Evolutionary conservation across 169 alveolate genomes (phyloP), one percentile per base, ranked within the genome.

Genomic region (Plasmodium vivax): DNA sequence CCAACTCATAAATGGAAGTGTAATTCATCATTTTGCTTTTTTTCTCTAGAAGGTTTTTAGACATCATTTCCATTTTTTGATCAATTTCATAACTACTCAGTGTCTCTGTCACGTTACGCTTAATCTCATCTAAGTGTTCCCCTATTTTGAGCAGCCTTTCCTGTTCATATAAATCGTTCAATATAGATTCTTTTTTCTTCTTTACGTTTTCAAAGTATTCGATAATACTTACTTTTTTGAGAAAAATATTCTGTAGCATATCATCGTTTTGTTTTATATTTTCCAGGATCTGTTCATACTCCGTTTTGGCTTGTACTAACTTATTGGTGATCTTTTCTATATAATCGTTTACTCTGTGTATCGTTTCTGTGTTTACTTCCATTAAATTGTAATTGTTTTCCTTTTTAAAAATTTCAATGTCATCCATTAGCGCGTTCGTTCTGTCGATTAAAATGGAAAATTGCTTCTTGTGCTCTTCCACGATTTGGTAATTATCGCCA

Each of bases 341-440:
- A n/a, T 79, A 36, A 36, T 27, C 43, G 32, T 6, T 36, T 38
- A 41, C 36, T n/a, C 30, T 36, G 10, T 16, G 73, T 79, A 38
- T 38, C 30, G 32, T 41, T 14, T 79, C 84, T 79, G 54, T 41
- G 43, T 43, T 27, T 79, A 1, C 34, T 10, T 79, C 84, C 84
- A 79, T 79, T 41, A 79, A 36, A 79, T 79, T 79, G 30, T 32
- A 79, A 79, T 79, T 79, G 30, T 79, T 79, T 79, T 79, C 84
- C 51, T 38, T 79, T 30, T 27, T 34, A 12, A 79, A 30, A 3
- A 36, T 79, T 10, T 79, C 84, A 19, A 79, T 47, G 10, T 79
- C 84, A 30, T 41, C 7, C 84, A 79, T 19, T 41, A 79, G 56
- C 12, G 27, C 12, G 19, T 79, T 1, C 51, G 68, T 38, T 79